Evolutionary conservation across 2,329 filamentous ascomycete species (phyloP), one percentile per base, ranked within the genome.

Genomic region (Verticillium alfalfae): DNA sequence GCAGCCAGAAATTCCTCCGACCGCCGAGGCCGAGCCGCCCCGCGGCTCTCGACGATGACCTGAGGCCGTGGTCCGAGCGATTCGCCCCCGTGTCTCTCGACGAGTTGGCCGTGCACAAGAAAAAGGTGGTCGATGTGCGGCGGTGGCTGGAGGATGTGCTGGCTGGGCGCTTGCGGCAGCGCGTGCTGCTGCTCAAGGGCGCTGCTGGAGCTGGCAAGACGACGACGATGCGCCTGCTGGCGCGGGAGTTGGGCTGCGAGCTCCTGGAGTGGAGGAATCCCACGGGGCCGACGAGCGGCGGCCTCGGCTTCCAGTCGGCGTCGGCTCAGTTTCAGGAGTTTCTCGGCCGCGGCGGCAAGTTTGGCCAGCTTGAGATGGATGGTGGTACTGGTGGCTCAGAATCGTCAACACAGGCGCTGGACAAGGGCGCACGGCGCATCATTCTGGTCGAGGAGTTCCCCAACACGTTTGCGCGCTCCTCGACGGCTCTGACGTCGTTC

Each of bases 131-230:
- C 2, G 93, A 98, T 75, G 93, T 98, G 56, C 85, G 88, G 62
- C 82, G 78, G 62, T 98, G 95, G 93, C 78, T 99, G 38, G 86
- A 90, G 54, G 85, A 88, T 70, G 91, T 92, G 18, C 84, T 92
- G 64, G 73, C 76, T 34, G 90, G 91, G 16, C 79, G 80, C 41
- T 76, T 84, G 73, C 80, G 84, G 63, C 87, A 96, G 79, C 85
- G 90, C 63, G 72, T 97, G 62, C 82, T 97, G 62, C 81, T 99
- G 34, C 80, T 99, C 54, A 97, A 96, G 74, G 95, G 95, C 12
- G 88, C 93, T 38, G 93, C 95, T 52, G 95, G 95, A 22, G 91
- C 91, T 38, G 95, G 92, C 36, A 99, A 99, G 77, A 98, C 95
- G 0, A 93, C 92, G 0, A 96, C 94, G 0, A 71, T 98, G 59